Conservation (phyloP, 495 filamentous ascomycete genomes). For the Rhypophila decipiens region DNA sequence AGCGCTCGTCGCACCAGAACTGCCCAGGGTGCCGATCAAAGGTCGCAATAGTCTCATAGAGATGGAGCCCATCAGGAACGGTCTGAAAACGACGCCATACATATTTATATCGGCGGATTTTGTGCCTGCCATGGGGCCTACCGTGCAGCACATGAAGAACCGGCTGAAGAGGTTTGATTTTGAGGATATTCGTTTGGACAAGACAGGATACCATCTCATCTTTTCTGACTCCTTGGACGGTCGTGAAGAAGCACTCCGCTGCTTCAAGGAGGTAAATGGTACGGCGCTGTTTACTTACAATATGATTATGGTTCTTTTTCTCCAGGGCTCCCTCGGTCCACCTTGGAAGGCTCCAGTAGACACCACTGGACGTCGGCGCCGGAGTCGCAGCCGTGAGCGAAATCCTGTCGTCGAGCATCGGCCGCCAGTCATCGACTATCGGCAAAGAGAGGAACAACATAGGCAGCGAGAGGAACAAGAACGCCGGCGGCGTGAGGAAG, state of each 20-base stretch:
- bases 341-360: slow-evolving; percentile 52
- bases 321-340: slow-evolving; percentile 56
- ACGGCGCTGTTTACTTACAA: slow-evolving; percentile 81
- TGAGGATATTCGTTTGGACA: slow-evolving; percentile 72
- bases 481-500: slow-evolving; percentile 52
- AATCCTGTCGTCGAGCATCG: slow-evolving; percentile 12
- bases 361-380: slow-evolving; percentile 23
- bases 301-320: slow-evolving; percentile 86
- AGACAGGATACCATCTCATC: slow-evolving; percentile 81
- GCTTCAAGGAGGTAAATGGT: slow-evolving; percentile 65
- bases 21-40: slow-evolving; percentile 22
- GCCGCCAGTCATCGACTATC: slow-evolving; percentile 41
- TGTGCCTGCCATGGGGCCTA: slow-evolving; percentile 81
- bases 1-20: slow-evolving; percentile 5
- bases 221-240: slow-evolving; percentile 73
- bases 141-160: slow-evolving; percentile 79
- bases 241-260: slow-evolving; percentile 70
- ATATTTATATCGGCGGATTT: slow-evolving; percentile 83
- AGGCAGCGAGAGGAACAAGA: slow-evolving; percentile 40
- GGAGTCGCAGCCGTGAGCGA: slow-evolving; percentile 27
- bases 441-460: slow-evolving; percentile 41
- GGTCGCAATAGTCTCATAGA: slow-evolving; percentile 21
- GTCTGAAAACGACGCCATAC: slow-evolving; percentile 77
- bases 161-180: slow-evolving; percentile 72
- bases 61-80: slow-evolving; percentile 48